phyloP scores from a whole-genome alignment of 1,139 yeast species.

The Geotrichum phurueaensis region DNA sequence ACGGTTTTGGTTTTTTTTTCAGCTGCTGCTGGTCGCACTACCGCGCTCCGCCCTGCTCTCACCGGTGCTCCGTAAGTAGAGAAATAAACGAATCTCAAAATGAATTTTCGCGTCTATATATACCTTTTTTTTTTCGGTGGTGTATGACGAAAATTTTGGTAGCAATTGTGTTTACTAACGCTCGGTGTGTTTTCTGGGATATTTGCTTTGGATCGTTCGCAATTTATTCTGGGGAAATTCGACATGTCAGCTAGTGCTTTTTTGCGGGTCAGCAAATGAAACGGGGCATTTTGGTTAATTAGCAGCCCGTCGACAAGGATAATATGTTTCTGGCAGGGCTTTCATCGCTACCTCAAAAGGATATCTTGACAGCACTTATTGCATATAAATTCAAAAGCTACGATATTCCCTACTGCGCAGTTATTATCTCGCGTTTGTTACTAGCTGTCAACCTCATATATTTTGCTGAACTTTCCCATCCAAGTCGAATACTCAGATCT shows the following conservation, averaged over 20 bases:
- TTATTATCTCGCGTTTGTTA: not conserved
- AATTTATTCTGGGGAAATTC: not conserved
- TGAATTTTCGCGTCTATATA: not conserved
- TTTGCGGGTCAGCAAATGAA: too few species aligned
- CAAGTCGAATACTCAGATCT: not conserved
- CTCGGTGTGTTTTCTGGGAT: not conserved
- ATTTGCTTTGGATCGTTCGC: not conserved
- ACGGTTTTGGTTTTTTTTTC: not conserved
- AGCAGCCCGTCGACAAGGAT: not conserved
- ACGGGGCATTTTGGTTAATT: not conserved
- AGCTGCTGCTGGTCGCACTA: conserved; percentile 19
- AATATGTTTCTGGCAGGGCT: not conserved
- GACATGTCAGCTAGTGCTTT: not conserved
- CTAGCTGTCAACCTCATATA: not conserved
- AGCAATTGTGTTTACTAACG: not conserved
- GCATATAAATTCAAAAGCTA: not conserved
- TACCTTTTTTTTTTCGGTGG: not conserved
- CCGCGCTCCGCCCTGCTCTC: conserved; percentile 24
- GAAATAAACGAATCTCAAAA: not conserved
- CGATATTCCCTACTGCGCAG: not conserved
- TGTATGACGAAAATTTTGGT: not conserved
- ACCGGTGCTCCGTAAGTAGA: conserved; percentile 23
- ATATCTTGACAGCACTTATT: not conserved
- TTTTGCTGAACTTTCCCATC: not conserved
- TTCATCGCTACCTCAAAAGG: not conserved